A percentile compares a stretch with the other conserved stretches of the same genome.
These are phyloP conservation scores for Quercus variabilis DNA, from an alignment of 306 rosid genomes.

Conservation along the genomic window DNA sequence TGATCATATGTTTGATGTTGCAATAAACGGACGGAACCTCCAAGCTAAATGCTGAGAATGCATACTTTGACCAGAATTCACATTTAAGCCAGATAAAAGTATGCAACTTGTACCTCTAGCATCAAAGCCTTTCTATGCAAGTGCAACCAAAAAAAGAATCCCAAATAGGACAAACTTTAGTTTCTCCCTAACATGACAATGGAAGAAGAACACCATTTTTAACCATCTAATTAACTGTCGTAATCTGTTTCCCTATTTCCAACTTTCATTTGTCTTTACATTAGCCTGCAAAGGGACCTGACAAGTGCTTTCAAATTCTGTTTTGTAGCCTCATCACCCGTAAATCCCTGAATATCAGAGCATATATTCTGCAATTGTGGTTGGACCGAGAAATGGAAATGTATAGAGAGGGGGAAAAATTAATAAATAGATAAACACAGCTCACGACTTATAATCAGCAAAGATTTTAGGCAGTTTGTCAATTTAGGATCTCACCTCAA, in stretches of 20 bases:
- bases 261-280: constrained; percentile 36
- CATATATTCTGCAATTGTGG: constrained; percentile 54
- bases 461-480: background rate
- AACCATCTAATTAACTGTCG: background rate
- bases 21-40: background rate
- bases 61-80: background rate
- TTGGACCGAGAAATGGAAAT: background rate
- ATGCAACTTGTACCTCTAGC: background rate
- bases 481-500: constrained; percentile 50
- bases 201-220: background rate
- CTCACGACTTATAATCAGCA: background rate
- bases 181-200: background rate
- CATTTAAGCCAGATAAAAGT: background rate
- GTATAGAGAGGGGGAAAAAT: background rate
- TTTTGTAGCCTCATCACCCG: constrained; percentile 70
- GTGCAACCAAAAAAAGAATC: background rate
- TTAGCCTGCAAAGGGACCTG: constrained; percentile 72
- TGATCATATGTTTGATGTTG: background rate
- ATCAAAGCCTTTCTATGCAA: background rate
- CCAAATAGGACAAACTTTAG: background rate
- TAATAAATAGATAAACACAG: background rate
- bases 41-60: background rate
- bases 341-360: constrained; percentile 62
- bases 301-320: constrained; percentile 65
- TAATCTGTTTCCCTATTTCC: background rate